Conservation (phyloP, 1,139 yeast genomes). For the Magnusiomyces tetraspermus region DNA sequence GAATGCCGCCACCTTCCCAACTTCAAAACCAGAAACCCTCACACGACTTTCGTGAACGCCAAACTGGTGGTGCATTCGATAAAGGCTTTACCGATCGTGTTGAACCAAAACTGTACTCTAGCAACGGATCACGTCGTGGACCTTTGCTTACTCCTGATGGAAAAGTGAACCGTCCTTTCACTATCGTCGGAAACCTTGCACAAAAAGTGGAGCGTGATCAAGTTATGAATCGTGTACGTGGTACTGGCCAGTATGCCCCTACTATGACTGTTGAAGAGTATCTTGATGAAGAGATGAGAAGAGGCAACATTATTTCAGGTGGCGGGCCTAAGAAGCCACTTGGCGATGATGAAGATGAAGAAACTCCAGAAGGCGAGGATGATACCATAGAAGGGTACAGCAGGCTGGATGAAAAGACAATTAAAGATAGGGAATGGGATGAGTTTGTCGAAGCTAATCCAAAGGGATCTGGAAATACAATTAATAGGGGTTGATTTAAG, state of each 20-base stretch:
- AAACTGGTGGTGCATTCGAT: conserved; percentile 4
- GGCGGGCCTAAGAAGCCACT: conserved; percentile 35
- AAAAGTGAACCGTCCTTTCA: conserved; percentile 74
- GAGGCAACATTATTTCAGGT: conserved; percentile 64
- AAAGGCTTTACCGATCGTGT: conserved; percentile 9
- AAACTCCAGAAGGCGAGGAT: conserved; percentile 33
- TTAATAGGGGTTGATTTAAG: conserved; percentile 57
- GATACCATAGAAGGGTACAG: conserved; percentile 44
- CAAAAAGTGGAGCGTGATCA: conserved; percentile 37
- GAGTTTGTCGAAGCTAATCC: conserved; percentile 83
- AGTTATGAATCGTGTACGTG: conserved; percentile 57
- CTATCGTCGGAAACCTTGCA: conserved; percentile 40
- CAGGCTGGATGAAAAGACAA: conserved; percentile 41
- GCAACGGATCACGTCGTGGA: background rate
- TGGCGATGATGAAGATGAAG: conserved; percentile 42
- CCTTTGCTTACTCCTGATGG: conserved; percentile 45
- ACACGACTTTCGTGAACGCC: conserved; percentile 7
- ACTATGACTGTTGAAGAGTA: conserved; percentile 93
- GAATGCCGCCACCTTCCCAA: conserved; percentile 18
- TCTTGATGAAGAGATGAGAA: conserved; percentile 70
- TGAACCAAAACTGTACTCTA: conserved; percentile 8
- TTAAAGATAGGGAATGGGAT: conserved; percentile 78
- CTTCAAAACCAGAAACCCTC: background rate
- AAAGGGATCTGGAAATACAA: conserved; percentile 76
- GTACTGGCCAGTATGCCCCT: conserved; percentile 89